Evolutionary conservation across 2,329 filamentous ascomycete genomes (phyloP), one percentile per base, ranked within the genome.

Genomic region (Fragosphaeria purpurea): DNA sequence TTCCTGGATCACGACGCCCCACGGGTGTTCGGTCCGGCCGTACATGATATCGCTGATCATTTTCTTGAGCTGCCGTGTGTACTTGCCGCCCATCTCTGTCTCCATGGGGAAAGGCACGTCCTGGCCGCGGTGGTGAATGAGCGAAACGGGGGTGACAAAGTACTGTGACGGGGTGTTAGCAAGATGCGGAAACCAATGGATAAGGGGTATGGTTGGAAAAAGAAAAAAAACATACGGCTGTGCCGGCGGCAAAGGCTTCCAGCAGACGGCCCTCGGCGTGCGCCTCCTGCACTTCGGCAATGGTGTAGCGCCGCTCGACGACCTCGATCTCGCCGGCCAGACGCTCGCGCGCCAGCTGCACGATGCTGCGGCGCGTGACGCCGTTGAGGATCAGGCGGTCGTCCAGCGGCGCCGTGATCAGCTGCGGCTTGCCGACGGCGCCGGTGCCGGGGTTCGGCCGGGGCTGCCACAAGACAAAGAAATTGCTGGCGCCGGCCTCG

Each of bases 401-500:
- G 52, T 85, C 85, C 42, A 96, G 69, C 7, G 88, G 87, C 3
- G 90, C 88, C 3, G 90, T 96, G 50, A 95, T 74, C 35, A 96
- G 74, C 71, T 93, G 76, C 31, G 77, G 62, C 59, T 73, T 76
- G 7, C 77, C 82, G 0, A 65, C 67, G 59, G 82, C 80, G 82
- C 80, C 22, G 2, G 22, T 22, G 5, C 6, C 46, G 35, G n/a
- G 8, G 1, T 65, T 67, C 58, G 83, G 77, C 63, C 74, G 77
- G 44, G 75, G 77, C 62, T 74, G 77, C 86, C 85, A 89, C 10
- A 95, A 72, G 7, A 95, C 74, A 62, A 96, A 95, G 70, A 95
- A 95, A 70, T 96, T 96, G 61, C 82, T 87, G 10, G 88, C 90
- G 5, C 90, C 90, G 2, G 90, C 90, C 71, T 96, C 90, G 2